Percentiles rank a stretch among this genome's conserved stretches.
Evolutionary conservation across 2,329 filamentous ascomycete genomes (phyloP).

Genomic region (Xylaria sp.): DNA sequence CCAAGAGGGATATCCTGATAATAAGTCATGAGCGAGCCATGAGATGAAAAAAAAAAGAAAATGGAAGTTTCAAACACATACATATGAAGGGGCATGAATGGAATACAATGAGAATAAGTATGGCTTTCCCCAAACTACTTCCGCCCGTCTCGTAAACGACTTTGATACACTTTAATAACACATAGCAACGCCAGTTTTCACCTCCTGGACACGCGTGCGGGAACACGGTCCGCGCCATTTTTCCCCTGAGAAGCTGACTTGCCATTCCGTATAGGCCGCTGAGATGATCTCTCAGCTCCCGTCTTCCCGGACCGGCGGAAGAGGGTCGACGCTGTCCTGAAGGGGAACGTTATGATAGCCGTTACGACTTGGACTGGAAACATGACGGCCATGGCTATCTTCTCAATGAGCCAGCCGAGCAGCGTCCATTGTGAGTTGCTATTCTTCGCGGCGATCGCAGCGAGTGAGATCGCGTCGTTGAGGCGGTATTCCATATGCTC

Average conservation of each 20-base stretch:
- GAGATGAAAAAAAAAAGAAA: background rate
- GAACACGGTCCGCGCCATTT: constrained; percentile 25
- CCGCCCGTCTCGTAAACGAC: background rate
- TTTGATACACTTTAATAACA: background rate
- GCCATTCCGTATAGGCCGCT: constrained; percentile 18
- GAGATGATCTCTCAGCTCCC: constrained; percentile 27
- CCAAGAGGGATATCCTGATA: background rate
- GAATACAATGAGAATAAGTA: background rate
- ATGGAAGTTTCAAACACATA: background rate
- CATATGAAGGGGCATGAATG: background rate
- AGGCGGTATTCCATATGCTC: constrained; percentile 65
- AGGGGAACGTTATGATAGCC: constrained; percentile 40
- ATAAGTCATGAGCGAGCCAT: background rate
- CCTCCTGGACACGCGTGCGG: constrained; percentile 25
- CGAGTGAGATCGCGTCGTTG: constrained; percentile 74
- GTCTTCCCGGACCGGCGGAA: constrained; percentile 30
- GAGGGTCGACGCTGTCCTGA: constrained; percentile 36
- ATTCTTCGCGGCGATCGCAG: constrained; percentile 63
- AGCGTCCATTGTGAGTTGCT: constrained; percentile 37
- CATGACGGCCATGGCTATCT: constrained; percentile 32
- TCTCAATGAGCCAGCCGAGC: constrained; percentile 37
- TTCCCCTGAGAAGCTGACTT: constrained; percentile 21
- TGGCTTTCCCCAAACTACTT: constrained; percentile 2
- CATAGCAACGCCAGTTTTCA: background rate
- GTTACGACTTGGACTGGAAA: constrained; percentile 40